Evolutionary conservation across 208 protist species (phyloP), one percentile per base, ranked within the genome.

Genomic region (Endotrypanum monterogeii): DNA sequence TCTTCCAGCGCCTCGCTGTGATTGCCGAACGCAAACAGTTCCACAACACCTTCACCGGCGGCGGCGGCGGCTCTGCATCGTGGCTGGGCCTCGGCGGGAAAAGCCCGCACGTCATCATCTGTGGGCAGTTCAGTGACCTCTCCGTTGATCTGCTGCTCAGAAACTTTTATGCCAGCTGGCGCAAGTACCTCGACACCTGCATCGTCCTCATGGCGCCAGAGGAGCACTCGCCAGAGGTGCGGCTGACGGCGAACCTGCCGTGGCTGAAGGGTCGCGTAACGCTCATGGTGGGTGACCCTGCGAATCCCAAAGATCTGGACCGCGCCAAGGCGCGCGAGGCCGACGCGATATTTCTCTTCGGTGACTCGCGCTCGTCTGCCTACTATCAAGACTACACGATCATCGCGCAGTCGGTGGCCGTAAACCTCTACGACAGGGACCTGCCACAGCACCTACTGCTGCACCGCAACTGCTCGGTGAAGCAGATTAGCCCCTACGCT

Each of bases 331-430:
- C 88, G 9, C 68, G 73, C 23, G 56, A 92, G 60, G 90, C 90
- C 4, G 88, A 95, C 61, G 90, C 90, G 41, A 93, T 95, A 62
- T 95, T 95, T 68, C 85, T 95, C 70, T 93, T 89, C 65, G 90
- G 90, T 30, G 88, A 95, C 67, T 79, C 90, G 11, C 76, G 78
- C 44, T 89, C 84, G 18, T 77, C 88, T 16, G 86, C 86, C n/a
- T 95, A 93, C 75, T 89, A 95, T 76, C 78, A 89, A 16, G 90
- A 95, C 71, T 95, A 87, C 70, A 73, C 83, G 11, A 78, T 91
- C 54, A 90, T 95, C 61, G 80, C 78, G 37, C 88, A 95, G 77
- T 89, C 86, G 57, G 76, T 95, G 67, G 79, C 81, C 48, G 82
- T 95, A 3, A 74, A 79, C 57, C 69, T 91, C 60, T 90, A 89